Conservation (phyloP, 2,329 filamentous ascomycete genomes). For the Zymoseptoria passerinii region DNA sequence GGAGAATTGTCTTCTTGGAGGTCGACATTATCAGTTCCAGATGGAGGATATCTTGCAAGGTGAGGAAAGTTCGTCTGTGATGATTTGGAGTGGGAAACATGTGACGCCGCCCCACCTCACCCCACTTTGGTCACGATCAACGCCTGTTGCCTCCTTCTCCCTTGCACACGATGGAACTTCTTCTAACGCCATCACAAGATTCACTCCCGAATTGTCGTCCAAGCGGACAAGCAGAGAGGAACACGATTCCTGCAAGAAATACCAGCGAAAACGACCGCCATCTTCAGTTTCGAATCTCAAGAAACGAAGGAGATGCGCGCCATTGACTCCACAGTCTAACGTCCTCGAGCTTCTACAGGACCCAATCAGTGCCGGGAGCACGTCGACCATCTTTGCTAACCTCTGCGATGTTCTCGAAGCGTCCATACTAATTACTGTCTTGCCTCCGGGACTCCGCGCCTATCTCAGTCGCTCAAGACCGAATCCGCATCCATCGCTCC, state of each 20-base stretch:
- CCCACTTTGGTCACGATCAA: no score
- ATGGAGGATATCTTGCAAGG: background rate
- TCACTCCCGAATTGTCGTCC: rapidly evolving
- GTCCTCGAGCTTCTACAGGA: background rate
- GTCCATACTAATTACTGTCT: background rate
- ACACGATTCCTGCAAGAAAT: background rate
- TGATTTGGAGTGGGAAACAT: background rate
- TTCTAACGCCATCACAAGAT: background rate
- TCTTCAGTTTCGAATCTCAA: background rate
- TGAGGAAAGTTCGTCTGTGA: background rate
- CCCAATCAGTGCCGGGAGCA: background rate
- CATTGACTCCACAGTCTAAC: background rate
- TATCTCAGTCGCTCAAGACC: background rate
- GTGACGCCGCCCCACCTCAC: background rate
- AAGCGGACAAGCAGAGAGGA: no score
- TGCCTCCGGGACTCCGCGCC: background rate
- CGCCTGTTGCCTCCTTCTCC: no score
- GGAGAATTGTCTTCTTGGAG: conserved; percentile 38
- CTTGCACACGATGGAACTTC: background rate
- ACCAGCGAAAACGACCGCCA: background rate
- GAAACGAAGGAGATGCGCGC: background rate
- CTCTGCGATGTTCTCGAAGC: background rate
- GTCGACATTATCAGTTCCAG: conserved; percentile 9
- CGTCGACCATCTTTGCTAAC: background rate
- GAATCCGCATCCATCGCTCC: background rate